Percentiles rank a stretch among this genome's conserved stretches.
These are phyloP conservation scores for Colletotrichum limetticola DNA, from an alignment of 2,329 filamentous ascomycete species.

Conservation along the genomic window DNA sequence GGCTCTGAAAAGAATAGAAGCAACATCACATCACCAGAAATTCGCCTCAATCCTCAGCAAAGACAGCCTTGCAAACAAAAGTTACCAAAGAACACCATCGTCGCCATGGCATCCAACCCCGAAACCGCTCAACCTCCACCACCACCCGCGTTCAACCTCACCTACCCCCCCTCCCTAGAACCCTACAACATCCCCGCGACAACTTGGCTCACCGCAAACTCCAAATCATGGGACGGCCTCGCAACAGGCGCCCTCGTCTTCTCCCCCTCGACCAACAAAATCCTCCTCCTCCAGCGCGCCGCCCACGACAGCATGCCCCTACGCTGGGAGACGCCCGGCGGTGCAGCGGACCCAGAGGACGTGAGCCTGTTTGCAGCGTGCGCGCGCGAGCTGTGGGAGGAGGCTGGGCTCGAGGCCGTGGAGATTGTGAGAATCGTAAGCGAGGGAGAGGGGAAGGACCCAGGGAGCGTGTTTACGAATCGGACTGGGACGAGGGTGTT, in stretches of 20 bases:
- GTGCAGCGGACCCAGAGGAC: slow-evolving; percentile 56
- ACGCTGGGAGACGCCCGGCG: slow-evolving; percentile 61
- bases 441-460: slow-evolving; percentile 38
- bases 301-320: slow-evolving; percentile 55
- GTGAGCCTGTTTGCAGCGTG: slow-evolving; percentile 52
- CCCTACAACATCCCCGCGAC: slow-evolving; percentile 34
- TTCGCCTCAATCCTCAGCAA: no score
- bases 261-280: slow-evolving; percentile 41
- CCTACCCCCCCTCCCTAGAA: slow-evolving; percentile 34
- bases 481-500: slow-evolving; percentile 44
- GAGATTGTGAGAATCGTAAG: slow-evolving; percentile 44
- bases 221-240: slow-evolving; percentile 40
- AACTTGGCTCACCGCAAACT: slow-evolving; percentile 34
- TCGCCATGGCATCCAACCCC: background rate
- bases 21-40: no score
- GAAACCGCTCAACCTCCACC: background rate
- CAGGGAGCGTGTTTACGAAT: slow-evolving; percentile 46
- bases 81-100: background rate
- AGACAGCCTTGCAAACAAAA: background rate
- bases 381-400: slow-evolving; percentile 61
- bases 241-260: slow-evolving; percentile 49
- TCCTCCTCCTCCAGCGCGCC: slow-evolving; percentile 60
- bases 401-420: slow-evolving; percentile 51
- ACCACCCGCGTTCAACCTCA: slow-evolving; percentile 30
- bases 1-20: background rate